Evolutionary conservation across 306 rosid species (phyloP).

Genomic region (Morella rubra): DNA sequence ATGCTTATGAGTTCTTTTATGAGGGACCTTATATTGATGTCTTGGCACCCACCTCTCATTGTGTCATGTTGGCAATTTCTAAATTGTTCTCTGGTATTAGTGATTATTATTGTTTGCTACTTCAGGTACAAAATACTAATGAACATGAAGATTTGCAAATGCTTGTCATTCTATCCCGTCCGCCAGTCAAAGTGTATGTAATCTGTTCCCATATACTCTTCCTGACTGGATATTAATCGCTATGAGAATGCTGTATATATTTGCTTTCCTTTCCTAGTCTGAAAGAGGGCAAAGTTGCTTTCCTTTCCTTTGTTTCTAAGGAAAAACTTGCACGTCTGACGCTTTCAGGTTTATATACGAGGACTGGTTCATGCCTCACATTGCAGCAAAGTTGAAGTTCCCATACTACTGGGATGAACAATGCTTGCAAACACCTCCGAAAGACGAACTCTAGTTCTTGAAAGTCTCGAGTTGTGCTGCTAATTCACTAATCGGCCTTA

Average conservation of each 20-base stretch:
- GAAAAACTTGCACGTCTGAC: constrained; percentile 11
- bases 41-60: neutral
- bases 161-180: constrained; percentile 79
- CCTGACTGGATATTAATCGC: constrained; percentile 3
- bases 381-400: constrained; percentile 74
- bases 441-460: constrained; percentile 60
- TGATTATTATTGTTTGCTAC: constrained; percentile 14
- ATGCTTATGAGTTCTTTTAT: neutral
- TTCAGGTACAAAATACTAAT: constrained; percentile 78
- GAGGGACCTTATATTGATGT: neutral
- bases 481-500: neutral
- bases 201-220: constrained; percentile 31
- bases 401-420: constrained; percentile 83
- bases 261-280: constrained; percentile 1
- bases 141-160: constrained; percentile 77
- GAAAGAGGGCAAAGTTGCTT: neutral
- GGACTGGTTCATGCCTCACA: constrained; percentile 89
- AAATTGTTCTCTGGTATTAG: constrained; percentile 8
- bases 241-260: neutral
- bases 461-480: constrained; percentile 12
- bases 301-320: neutral
- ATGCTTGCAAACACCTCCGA: constrained; percentile 52
- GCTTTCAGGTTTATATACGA: constrained; percentile 69
- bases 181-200: constrained; percentile 83
- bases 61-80: constrained; percentile 4